Evolutionary conservation across 2,329 filamentous ascomycete genomes (phyloP).

Genomic region (Penicillium sp.): DNA sequence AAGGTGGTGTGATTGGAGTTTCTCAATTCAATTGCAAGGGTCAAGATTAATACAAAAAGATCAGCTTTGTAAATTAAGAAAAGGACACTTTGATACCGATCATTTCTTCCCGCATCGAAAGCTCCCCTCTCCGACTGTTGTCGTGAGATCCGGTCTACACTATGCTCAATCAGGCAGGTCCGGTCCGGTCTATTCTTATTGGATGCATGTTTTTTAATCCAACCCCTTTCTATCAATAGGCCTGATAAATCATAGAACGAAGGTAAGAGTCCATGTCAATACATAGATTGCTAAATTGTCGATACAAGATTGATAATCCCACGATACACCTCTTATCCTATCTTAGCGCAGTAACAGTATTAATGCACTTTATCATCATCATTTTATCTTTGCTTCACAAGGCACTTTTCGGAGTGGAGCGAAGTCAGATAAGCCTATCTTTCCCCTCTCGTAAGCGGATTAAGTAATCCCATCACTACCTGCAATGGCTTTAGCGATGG

Average conservation of each 20-base stretch:
- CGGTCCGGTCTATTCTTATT: slow-evolving; percentile 1
- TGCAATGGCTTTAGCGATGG: neutral
- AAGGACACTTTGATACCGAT: neutral
- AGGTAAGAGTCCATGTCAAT: neutral
- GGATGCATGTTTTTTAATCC: neutral
- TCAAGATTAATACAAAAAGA: neutral
- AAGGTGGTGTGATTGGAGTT: neutral
- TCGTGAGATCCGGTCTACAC: neutral
- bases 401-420: neutral
- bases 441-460: neutral
- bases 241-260: neutral
- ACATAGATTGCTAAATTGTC: too few species aligned
- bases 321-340: too few species aligned
- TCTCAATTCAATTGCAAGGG: neutral
- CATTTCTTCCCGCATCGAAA: neutral
- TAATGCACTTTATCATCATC: neutral
- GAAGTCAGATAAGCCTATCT: neutral
- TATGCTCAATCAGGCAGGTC: neutral
- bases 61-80: neutral
- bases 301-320: too few species aligned
- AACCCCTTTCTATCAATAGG: neutral
- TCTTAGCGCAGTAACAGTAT: too few species aligned
- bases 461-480: neutral
- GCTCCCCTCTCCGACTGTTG: neutral
- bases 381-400: neutral